These are phyloP conservation scores for Arbutus unedo DNA, from an alignment of 148 eudicot species.

Conservation along the genomic window DNA sequence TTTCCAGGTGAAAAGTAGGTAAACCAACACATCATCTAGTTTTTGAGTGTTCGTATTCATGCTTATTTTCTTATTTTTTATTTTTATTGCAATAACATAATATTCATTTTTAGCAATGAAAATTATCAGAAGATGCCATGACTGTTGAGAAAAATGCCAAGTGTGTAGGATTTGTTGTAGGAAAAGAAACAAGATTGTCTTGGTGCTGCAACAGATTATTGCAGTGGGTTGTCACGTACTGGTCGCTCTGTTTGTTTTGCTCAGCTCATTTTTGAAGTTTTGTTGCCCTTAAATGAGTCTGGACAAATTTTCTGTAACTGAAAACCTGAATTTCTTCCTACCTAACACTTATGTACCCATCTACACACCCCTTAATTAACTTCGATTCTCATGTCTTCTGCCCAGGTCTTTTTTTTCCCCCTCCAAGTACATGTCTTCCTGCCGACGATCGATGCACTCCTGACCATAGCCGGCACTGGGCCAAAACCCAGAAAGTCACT, in stretches of 20 bases:
- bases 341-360: not conserved
- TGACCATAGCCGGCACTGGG: too few species aligned
- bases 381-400: not conserved
- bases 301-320: slow-evolving; percentile 15
- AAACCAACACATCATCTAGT: too few species aligned
- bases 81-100: too few species aligned
- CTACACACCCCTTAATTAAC: not conserved
- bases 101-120: too few species aligned
- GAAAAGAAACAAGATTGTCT: not conserved
- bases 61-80: too few species aligned
- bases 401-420: not conserved
- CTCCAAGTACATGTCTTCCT: not conserved
- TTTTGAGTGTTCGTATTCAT: too few species aligned
- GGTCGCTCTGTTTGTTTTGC: not conserved
- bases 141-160: slow-evolving; percentile 3
- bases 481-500: too few species aligned
- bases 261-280: slow-evolving; percentile 1
- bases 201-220: not conserved
- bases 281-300: slow-evolving; percentile 8
- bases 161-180: slow-evolving; percentile 2
- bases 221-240: not conserved
- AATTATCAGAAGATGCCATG: not conserved
- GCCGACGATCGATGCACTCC: not conserved
- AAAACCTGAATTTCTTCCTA: not conserved
- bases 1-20: too few species aligned